A percentile compares a stretch with the other conserved stretches of the same genome.
These are phyloP conservation scores for Nephelium lappaceum DNA, from an alignment of 345 rosid species.

Conservation along the genomic window DNA sequence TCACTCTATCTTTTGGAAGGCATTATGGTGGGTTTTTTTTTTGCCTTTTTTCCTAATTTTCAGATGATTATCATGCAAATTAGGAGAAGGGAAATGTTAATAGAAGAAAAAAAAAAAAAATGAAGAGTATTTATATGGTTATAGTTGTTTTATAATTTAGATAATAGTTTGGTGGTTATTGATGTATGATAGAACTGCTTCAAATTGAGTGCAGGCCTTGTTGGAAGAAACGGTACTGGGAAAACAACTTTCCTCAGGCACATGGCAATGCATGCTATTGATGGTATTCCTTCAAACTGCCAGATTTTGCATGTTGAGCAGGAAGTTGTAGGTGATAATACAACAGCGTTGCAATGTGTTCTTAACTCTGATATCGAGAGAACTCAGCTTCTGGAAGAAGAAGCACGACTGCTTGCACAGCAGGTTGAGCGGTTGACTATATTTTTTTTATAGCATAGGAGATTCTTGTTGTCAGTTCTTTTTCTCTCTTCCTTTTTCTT, in stretches of 20 bases:
- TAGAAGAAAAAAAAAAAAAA: background rate
- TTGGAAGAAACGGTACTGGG: constrained; percentile 99
- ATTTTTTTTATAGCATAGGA: constrained; percentile 8
- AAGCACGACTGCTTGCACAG: constrained; percentile 59
- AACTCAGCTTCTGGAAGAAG: constrained; percentile 83
- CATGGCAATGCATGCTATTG: constrained; percentile 98
- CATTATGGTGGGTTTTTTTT: constrained; percentile 89
- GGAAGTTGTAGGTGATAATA: constrained; percentile 94
- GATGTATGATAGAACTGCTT: constrained; percentile 3
- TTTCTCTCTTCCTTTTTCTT: constrained; percentile 14
- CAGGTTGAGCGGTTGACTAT: constrained; percentile 51
- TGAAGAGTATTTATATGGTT: background rate
- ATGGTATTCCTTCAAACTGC: constrained; percentile 94
- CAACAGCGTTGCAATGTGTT: constrained; percentile 91
- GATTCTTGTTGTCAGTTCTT: constrained; percentile 15
- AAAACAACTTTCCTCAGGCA: constrained; percentile 95
- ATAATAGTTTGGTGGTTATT: background rate
- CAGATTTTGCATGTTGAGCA: constrained; percentile 98
- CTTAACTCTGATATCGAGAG: constrained; percentile 92
- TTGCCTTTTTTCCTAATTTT: constrained; percentile 26
- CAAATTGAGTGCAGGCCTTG: constrained; percentile 65
- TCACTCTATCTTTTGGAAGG: constrained; percentile 92
- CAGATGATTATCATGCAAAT: constrained; percentile 8
- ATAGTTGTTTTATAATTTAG: background rate
- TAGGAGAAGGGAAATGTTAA: constrained; percentile 8